Base-by-base conservation (phyloP, 768 basidiomycete species). In the Mycena vitilis region DNA sequence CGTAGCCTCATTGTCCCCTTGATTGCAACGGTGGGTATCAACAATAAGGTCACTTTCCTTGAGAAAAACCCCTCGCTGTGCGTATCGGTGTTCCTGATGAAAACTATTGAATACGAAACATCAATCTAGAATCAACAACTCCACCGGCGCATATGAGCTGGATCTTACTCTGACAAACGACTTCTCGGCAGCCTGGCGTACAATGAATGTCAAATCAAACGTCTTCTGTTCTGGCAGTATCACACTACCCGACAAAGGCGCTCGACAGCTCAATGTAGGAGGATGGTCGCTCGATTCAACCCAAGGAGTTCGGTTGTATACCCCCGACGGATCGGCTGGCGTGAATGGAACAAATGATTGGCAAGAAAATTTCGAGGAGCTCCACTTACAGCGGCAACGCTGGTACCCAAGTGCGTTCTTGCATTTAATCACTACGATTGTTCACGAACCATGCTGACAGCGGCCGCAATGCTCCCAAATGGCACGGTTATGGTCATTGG, bases 211-310 rank as follows among this genome's bases (percentile, higher is more conserved):
- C 71, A 82, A 92, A 78, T 83, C 90, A 12, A 91, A 95, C 71
- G 91, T 94, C 13, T 95, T 95, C 82, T 94, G 93, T 75, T 88
- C 93, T 5, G 93, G 81, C 12, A 87, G 87, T 51, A 80, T 95
- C 52, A 86, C 92, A 40, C 86, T 94, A 40, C 93, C 93, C 0
- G 93, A 94, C 75, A 91, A 89, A 68, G 88, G 79, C 18, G 93
- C 82, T 4, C 86, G 91, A 52, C 84, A 88, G 66, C 82, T 91
- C 75, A 89, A 89, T 66, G 84, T 91, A 53, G 89, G 90, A 54
- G 90, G 90, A 34, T 85, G 93, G 93, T 91, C 91, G 20, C 79
- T 87, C 59, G 80, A 86, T 2, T 93, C 92, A 23, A 93, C 92
- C 12, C 91, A 81, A 59, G 93, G 93, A 47, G 81, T 95, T 37